Percentiles rank a stretch among this genome's conserved stretches.
Evolutionary conservation across 1,284 basidiomycete genomes (phyloP).

Genomic region (Melampsora abietis-canadensis): DNA sequence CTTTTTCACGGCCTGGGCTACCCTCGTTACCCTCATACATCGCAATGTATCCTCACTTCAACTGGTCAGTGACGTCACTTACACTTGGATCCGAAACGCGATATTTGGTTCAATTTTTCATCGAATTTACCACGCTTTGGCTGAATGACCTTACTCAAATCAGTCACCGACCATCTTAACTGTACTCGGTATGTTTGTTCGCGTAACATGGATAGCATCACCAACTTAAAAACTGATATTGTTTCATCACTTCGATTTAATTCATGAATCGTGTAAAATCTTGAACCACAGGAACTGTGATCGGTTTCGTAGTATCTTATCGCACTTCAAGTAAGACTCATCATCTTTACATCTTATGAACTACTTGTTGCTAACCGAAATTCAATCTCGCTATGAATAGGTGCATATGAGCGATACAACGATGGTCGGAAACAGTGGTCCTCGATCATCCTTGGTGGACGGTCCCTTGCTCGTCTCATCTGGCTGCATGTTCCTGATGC

Average conservation of each 20-base stretch:
- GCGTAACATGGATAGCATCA: not conserved
- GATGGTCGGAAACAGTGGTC: constrained; percentile 37
- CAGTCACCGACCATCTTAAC: constrained; percentile 27
- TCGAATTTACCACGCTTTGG: not conserved
- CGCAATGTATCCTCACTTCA: not conserved
- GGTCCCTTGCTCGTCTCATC: constrained; percentile 16
- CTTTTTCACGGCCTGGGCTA: constrained; percentile 16
- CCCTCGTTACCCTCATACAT: constrained; percentile 20
- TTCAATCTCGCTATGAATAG: constrained; percentile 9
- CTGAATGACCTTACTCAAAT: not conserved
- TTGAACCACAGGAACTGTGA: constrained; percentile 23
- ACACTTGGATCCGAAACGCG: not conserved
- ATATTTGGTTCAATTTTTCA: not conserved
- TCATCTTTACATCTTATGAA: not conserved
- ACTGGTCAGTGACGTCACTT: constrained; percentile 6
- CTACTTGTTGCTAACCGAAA: not conserved
- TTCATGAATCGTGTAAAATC: too few species aligned
- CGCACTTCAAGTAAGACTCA: constrained; percentile 28
- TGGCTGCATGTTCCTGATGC: constrained; percentile 25
- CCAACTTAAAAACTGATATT: too few species aligned
- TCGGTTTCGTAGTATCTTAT: constrained; percentile 40
- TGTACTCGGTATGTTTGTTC: constrained; percentile 19
- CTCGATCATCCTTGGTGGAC: constrained; percentile 18
- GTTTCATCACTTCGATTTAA: not conserved
- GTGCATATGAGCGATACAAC: constrained; percentile 38